These are phyloP conservation scores for Escallonia herrerae DNA, from an alignment of 129 eudicot species.

Conservation along the genomic window DNA sequence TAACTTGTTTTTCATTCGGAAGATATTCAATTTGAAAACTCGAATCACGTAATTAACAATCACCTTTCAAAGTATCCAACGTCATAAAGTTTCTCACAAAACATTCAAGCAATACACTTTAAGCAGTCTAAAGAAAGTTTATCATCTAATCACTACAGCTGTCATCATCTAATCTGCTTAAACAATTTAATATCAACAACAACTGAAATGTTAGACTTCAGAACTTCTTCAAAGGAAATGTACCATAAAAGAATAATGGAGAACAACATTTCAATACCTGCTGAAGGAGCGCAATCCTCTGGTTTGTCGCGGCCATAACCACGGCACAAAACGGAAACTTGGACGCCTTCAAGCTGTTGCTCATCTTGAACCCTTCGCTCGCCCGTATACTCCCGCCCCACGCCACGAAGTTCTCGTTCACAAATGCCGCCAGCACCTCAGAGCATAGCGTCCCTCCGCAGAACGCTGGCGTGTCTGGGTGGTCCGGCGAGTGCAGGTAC, in stretches of 20 bases:
- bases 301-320: constrained; percentile 92
- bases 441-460: constrained; percentile 61
- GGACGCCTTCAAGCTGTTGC: constrained; percentile 90
- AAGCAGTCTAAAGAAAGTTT: too few relatives aligned
- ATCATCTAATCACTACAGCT: too few relatives aligned
- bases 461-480: constrained; percentile 66
- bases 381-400: constrained; percentile 94
- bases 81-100: too few relatives aligned
- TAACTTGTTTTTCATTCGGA: too few relatives aligned
- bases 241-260: background rate
- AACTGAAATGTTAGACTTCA: too few relatives aligned
- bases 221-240: too few relatives aligned
- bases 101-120: too few relatives aligned
- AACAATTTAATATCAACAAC: too few relatives aligned
- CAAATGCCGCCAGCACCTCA: constrained; percentile 53
- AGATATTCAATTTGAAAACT: too few relatives aligned
- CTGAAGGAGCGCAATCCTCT: constrained; percentile 84
- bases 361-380: constrained; percentile 97
- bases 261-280: constrained; percentile 40
- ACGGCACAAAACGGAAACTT: constrained; percentile 94
- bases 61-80: too few relatives aligned
- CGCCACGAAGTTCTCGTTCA: constrained; percentile 80
- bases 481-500: constrained; percentile 93
- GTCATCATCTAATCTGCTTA: too few relatives aligned
- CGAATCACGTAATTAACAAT: too few relatives aligned